Percentiles rank a stretch among this genome's conserved stretches.
These are phyloP conservation scores for Bolboschoenoplectus hybrid DNA, from an alignment of 202 grass and related monocot genomes.

Conservation along the genomic window DNA sequence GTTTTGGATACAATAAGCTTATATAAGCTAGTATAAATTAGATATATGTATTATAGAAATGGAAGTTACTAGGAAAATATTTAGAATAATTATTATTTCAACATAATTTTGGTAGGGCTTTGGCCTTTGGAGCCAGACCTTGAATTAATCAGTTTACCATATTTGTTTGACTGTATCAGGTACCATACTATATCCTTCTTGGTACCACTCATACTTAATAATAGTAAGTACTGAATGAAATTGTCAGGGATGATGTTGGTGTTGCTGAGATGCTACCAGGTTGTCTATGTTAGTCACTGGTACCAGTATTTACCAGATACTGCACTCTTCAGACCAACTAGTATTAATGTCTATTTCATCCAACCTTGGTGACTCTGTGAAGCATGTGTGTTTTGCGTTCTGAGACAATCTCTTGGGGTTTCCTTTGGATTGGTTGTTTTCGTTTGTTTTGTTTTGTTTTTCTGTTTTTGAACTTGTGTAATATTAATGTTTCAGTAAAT, in stretches of 20 bases:
- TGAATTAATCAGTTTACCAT: constrained; percentile 1
- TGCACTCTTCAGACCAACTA: no score
- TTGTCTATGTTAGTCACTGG: no score
- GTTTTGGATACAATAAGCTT: background rate
- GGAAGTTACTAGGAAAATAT: background rate
- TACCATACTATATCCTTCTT: background rate
- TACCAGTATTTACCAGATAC: no score
- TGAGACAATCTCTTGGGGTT: no score
- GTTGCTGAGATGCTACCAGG: no score
- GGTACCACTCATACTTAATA: background rate
- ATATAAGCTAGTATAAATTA: background rate
- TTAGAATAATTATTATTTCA: background rate
- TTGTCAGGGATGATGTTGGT: background rate
- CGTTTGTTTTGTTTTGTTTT: no score
- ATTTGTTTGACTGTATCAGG: background rate
- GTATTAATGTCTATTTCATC: no score
- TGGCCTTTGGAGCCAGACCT: background rate
- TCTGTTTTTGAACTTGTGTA: no score
- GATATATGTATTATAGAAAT: background rate
- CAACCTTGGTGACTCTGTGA: no score
- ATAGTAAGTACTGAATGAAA: background rate
- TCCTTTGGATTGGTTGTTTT: no score
- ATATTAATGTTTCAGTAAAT: no score
- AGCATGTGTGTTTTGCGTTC: no score
- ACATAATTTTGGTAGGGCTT: background rate